phyloP scores from a whole-genome alignment of 306 rosid genomes.

The Begonia fuchsioides region DNA sequence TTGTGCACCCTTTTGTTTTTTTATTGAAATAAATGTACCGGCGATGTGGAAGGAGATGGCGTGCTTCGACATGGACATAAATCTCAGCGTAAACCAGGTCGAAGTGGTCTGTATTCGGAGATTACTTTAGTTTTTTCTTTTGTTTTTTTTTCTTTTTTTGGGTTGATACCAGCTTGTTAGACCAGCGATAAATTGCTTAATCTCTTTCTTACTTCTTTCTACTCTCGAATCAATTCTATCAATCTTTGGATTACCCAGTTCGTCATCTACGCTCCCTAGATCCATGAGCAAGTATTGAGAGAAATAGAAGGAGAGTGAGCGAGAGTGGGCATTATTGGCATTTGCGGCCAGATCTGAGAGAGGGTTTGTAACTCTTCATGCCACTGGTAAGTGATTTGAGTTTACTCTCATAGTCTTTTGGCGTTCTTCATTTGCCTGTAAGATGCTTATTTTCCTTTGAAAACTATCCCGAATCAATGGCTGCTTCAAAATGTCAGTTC shows the following conservation, averaged over 20 bases:
- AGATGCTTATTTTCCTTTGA: too few species aligned
- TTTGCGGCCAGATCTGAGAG: not conserved
- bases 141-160: not conserved
- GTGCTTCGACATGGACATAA: too few species aligned
- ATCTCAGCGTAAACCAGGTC: not conserved
- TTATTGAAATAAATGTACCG: too few species aligned
- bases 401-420: not conserved
- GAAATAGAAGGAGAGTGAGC: not conserved
- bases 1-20: too few species aligned
- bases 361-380: conserved; percentile 6
- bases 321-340: not conserved
- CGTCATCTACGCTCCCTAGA: not conserved
- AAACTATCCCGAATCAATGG: too few species aligned
- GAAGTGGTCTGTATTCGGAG: not conserved
- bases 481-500: too few species aligned
- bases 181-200: not conserved
- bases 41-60: too few species aligned
- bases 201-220: not conserved
- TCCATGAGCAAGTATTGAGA: not conserved
- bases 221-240: not conserved
- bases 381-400: conserved; percentile 23
- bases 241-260: not conserved
- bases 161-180: not conserved
- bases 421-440: too few species aligned
- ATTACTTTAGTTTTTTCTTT: not conserved